A percentile compares a stretch with the other conserved stretches of the same genome.
phyloP scores from a whole-genome alignment of 202 grass and related monocot species.

The Panicum virgatum region DNA sequence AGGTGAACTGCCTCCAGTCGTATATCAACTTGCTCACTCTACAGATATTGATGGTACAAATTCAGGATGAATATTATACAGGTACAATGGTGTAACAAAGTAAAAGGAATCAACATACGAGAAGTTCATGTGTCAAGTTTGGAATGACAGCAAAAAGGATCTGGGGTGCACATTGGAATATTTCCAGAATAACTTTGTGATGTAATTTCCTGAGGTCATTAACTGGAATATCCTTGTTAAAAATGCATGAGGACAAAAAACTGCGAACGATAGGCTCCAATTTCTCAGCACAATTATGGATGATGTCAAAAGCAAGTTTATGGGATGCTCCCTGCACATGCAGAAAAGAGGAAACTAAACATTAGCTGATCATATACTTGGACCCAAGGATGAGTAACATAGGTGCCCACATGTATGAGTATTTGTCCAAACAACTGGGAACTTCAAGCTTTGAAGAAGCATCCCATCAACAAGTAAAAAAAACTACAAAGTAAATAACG shows the following conservation, averaged over 20 bases:
- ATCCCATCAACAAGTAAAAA: not conserved
- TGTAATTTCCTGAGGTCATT: constrained; percentile 57
- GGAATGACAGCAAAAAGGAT: constrained; percentile 87
- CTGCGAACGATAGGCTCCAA: constrained; percentile 65
- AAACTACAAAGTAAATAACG: constrained; percentile 11
- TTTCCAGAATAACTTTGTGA: constrained; percentile 87
- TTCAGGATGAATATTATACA: constrained; percentile 33
- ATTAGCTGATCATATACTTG: constrained; percentile 36
- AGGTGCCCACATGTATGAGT: constrained; percentile 7
- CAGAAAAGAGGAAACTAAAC: constrained; percentile 42
- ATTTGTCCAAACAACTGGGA: not conserved
- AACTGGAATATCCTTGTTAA: constrained; percentile 49
- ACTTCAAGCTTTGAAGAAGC: constrained; percentile 24
- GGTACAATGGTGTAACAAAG: constrained; percentile 33
- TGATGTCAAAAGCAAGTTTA: constrained; percentile 70
- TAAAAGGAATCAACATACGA: constrained; percentile 52
- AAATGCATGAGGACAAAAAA: constrained; percentile 76
- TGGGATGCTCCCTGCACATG: constrained; percentile 65
- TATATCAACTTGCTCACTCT: constrained; percentile 79
- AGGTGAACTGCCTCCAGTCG: constrained; percentile 71
- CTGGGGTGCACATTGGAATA: constrained; percentile 76
- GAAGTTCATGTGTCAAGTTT: constrained; percentile 76
- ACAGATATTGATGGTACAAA: constrained; percentile 14
- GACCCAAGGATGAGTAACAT: constrained; percentile 31
- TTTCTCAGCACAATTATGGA: constrained; percentile 62